These are phyloP conservation scores for Backusella psychrophila DNA, from an alignment of 192 early-diverging fungal genomes.

Conservation along the genomic window DNA sequence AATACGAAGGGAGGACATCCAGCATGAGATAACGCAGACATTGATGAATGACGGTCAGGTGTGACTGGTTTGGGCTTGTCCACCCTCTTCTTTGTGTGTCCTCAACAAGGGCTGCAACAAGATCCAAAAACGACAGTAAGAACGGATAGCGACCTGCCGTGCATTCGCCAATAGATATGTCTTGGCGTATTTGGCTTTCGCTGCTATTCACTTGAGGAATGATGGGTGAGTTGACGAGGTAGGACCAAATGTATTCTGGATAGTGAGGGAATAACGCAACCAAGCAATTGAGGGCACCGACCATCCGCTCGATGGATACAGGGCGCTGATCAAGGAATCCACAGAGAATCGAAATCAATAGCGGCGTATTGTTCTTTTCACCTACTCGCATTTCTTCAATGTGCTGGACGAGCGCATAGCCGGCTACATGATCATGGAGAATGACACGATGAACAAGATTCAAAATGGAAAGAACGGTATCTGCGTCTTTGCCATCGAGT, in stretches of 20 bases:
- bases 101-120: slow-evolving; percentile 20
- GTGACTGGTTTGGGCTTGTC: not conserved
- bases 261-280: slow-evolving; percentile 14
- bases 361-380: not conserved
- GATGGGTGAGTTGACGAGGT: slow-evolving; percentile 12
- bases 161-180: slow-evolving; percentile 16
- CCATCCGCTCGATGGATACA: not conserved
- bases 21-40: slow-evolving; percentile 22
- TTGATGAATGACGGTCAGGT: slow-evolving; percentile 13
- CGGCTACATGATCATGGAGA: not conserved
- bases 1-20: slow-evolving; percentile 31
- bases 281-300: slow-evolving; percentile 19
- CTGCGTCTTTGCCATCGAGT: slow-evolving; percentile 3
- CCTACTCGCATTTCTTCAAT: slow-evolving; percentile 3
- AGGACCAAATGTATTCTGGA: slow-evolving; percentile 24
- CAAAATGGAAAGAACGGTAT: slow-evolving; percentile 12
- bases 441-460: slow-evolving; percentile 20
- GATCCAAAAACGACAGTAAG: slow-evolving; percentile 28
- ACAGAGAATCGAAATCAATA: slow-evolving; percentile 6
- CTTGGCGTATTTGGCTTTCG: slow-evolving; percentile 3
- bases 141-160: slow-evolving; percentile 21
- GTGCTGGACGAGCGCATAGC: slow-evolving; percentile 1
- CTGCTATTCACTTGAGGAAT: slow-evolving; percentile 13
- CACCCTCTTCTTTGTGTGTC: slow-evolving; percentile 27
- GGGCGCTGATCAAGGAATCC: slow-evolving; percentile 2